Percentiles rank a stretch among this genome's conserved stretches.
Evolutionary conservation across 306 rosid genomes (phyloP).

Genomic region (Lathyrus sativus): DNA sequence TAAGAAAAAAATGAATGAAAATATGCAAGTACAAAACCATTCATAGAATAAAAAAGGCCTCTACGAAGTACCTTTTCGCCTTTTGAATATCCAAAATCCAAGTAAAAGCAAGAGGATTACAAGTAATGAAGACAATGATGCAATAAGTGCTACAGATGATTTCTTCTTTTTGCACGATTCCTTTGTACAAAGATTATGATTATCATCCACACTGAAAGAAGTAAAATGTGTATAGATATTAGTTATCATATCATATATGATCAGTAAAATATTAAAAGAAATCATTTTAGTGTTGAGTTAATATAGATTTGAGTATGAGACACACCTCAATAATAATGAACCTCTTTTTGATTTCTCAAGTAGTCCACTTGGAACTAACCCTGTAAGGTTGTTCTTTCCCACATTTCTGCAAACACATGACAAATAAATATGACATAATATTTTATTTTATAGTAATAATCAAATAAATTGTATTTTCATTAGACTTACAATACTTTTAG

Average conservation of each 20-base stretch:
- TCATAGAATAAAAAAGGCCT: background rate
- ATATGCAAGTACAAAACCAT: background rate
- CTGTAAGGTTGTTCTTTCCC: conserved; percentile 45
- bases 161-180: conserved; percentile 28
- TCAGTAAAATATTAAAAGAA: no score
- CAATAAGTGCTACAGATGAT: conserved; percentile 1
- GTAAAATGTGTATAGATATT: background rate
- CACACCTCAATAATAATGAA: conserved; percentile 53
- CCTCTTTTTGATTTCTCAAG: conserved; percentile 39
- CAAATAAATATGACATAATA: background rate
- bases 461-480: background rate
- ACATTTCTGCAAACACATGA: conserved; percentile 52
- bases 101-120: conserved; percentile 8
- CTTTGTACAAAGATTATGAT: background rate
- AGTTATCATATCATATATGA: background rate
- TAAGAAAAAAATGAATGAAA: background rate
- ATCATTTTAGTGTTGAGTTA: no score
- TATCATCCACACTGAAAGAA: conserved; percentile 26
- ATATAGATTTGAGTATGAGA: background rate
- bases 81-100: conserved; percentile 19
- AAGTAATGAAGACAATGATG: conserved; percentile 14
- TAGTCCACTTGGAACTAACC: conserved; percentile 45
- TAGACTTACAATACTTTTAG: conserved; percentile 50
- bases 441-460: background rate
- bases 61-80: conserved; percentile 1